Percentiles rank a stretch among this genome's conserved stretches.
Evolutionary conservation across 768 basidiomycete species (phyloP).

Genomic region (Boletus reticuloceps): DNA sequence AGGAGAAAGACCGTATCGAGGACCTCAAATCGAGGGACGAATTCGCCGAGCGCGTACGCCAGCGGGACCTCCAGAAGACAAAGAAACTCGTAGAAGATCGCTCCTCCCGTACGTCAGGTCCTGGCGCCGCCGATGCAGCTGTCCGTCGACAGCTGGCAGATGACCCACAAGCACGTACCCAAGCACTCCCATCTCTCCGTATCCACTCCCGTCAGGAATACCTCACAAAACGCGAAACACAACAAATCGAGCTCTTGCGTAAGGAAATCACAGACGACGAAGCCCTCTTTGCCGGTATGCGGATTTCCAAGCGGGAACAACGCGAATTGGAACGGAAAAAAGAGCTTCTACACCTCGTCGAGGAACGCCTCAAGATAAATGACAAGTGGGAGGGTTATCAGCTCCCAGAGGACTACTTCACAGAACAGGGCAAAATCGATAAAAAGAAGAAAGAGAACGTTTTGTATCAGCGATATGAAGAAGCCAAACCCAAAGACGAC

Average conservation of each 20-base stretch:
- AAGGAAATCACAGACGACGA: slow-evolving; percentile 95
- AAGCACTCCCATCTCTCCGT: slow-evolving; percentile 69
- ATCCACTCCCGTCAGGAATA: slow-evolving; percentile 93
- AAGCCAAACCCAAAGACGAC: slow-evolving; percentile 87
- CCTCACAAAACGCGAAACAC: slow-evolving; percentile 92
- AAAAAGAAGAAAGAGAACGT: slow-evolving; percentile 93
- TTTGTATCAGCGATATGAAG: slow-evolving; percentile 92
- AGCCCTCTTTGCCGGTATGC: slow-evolving; percentile 87
- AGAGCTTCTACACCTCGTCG: slow-evolving; percentile 85
- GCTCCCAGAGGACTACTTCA: slow-evolving; percentile 96
- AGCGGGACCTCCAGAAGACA: slow-evolving; percentile 78
- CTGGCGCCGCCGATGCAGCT: slow-evolving; percentile 78
- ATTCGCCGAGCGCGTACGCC: slow-evolving; percentile 84
- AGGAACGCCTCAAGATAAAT: slow-evolving; percentile 90
- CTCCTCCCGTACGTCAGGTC: slow-evolving; percentile 68
- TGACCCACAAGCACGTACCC: slow-evolving; percentile 55
- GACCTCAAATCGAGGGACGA: slow-evolving; percentile 89
- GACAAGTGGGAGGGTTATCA: slow-evolving; percentile 96
- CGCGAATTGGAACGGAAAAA: slow-evolving; percentile 88
- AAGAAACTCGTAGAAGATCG: slow-evolving; percentile 93
- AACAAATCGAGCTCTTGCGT: slow-evolving; percentile 90
- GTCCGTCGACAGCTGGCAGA: slow-evolving; percentile 80
- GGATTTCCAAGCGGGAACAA: slow-evolving; percentile 78
- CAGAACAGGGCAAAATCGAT: slow-evolving; percentile 98
- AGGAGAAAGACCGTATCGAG: slow-evolving; percentile 70